A percentile compares a stretch with the other conserved stretches of the same genome.
These are phyloP conservation scores for Mycotypha africana DNA, from an alignment of 371 early-diverging fungal species.

Conservation along the genomic window DNA sequence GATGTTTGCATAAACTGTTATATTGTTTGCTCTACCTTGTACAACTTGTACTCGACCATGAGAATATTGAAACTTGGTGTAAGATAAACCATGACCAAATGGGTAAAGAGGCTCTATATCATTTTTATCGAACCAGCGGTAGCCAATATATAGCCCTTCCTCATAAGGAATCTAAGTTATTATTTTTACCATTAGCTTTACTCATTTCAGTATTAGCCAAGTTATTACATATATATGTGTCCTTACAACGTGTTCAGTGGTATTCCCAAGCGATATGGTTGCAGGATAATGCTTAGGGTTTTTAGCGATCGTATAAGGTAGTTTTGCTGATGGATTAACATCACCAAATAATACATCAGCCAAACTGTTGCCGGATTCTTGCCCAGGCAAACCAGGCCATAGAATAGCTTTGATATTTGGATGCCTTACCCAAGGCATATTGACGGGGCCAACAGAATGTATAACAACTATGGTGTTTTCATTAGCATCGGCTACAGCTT, in stretches of 20 bases:
- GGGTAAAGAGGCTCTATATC: slow-evolving; percentile 45
- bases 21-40: slow-evolving; percentile 1
- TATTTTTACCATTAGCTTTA: not conserved
- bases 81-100: slow-evolving; percentile 64
- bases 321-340: slow-evolving; percentile 54
- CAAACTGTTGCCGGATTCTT: slow-evolving; percentile 61
- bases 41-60: slow-evolving; percentile 6
- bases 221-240: too few species aligned
- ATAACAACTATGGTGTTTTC: slow-evolving; percentile 56
- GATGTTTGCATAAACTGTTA: slow-evolving; percentile 25
- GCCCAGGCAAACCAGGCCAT: slow-evolving; percentile 45
- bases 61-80: slow-evolving; percentile 51
- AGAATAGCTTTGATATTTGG: slow-evolving; percentile 53
- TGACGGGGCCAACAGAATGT: slow-evolving; percentile 51
- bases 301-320: slow-evolving; percentile 56
- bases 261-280: slow-evolving; percentile 2
- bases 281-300: slow-evolving; percentile 33
- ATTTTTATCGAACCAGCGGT: slow-evolving; percentile 47
- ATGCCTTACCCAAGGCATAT: slow-evolving; percentile 53
- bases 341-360: slow-evolving; percentile 60
- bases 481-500: slow-evolving; percentile 47
- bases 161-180: slow-evolving; percentile 18
- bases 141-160: slow-evolving; percentile 53
- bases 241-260: too few species aligned
- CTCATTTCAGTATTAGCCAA: slow-evolving; percentile 6